These are phyloP conservation scores for Dioscorea dumetorum DNA, from an alignment of 106 monocot species.

Conservation along the genomic window DNA sequence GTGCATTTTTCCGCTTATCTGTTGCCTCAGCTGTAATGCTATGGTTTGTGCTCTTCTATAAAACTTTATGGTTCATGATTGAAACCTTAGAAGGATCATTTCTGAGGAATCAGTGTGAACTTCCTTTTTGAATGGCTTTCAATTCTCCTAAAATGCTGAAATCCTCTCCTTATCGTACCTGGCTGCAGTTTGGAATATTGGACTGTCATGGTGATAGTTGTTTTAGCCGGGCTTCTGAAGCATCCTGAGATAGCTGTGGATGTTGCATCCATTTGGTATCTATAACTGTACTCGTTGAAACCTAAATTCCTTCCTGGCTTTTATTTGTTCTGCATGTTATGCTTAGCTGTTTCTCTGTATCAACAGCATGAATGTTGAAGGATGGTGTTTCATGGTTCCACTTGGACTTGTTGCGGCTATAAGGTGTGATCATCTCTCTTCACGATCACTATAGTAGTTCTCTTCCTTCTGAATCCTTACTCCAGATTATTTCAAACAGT, in stretches of 20 bases:
- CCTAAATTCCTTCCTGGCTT: too few species aligned
- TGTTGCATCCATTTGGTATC: constrained; percentile 34
- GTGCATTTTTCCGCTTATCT: constrained; percentile 19
- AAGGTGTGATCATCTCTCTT: constrained; percentile 14
- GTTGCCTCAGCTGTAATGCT: constrained; percentile 46
- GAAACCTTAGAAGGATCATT: background rate
- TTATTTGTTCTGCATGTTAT: too few species aligned
- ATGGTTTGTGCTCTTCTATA: constrained; percentile 22
- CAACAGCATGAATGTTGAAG: constrained; percentile 37
- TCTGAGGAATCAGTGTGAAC: too few species aligned
- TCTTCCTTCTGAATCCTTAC: too few species aligned
- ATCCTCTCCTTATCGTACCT: background rate
- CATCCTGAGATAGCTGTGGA: constrained; percentile 37
- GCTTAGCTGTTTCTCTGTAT: background rate
- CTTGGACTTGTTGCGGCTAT: constrained; percentile 25
- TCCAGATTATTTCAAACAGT: too few species aligned
- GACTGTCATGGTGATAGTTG: constrained; percentile 20
- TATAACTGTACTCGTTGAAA: background rate
- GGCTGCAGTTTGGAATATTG: constrained; percentile 35
- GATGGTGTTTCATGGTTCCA: constrained; percentile 38
- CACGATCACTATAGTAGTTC: too few species aligned
- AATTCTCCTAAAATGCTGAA: too few species aligned
- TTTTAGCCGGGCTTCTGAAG: constrained; percentile 30
- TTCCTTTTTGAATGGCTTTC: too few species aligned
- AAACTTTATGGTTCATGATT: background rate